phyloP scores from a whole-genome alignment of 2,329 filamentous ascomycete genomes.

The Cladophialophora yegresii region DNA sequence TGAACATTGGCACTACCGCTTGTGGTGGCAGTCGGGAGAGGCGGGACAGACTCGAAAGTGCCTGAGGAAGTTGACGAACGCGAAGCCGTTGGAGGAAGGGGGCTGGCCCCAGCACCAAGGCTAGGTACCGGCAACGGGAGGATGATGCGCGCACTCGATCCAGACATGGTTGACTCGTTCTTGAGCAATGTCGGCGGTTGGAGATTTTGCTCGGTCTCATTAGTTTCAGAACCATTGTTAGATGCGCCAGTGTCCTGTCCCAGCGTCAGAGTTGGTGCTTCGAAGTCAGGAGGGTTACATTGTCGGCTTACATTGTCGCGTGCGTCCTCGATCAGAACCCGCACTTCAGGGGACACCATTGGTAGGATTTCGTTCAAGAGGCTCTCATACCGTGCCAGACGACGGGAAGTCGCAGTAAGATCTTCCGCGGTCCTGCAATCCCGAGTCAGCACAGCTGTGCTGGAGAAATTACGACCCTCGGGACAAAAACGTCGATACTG shows the following conservation, averaged over 20 bases:
- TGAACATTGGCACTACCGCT: constrained; percentile 11
- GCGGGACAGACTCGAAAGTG: constrained; percentile 21
- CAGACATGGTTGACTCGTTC: constrained; percentile 17
- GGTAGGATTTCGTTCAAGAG: constrained; percentile 35
- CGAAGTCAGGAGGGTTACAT: neutral
- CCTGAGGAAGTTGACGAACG: constrained; percentile 27
- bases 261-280: neutral
- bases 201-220: constrained; percentile 23
- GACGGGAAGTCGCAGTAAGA: constrained; percentile 34
- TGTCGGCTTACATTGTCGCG: constrained; percentile 30
- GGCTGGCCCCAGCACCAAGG: constrained; percentile 14
- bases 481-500: neutral
- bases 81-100: constrained; percentile 18
- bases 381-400: constrained; percentile 35
- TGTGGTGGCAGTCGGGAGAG: constrained; percentile 9
- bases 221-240: constrained; percentile 32
- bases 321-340: constrained; percentile 35
- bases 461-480: neutral
- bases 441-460: constrained; percentile 9
- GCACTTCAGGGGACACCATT: constrained; percentile 34
- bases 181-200: constrained; percentile 19
- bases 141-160: constrained; percentile 23
- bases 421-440: constrained; percentile 35
- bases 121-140: constrained; percentile 27
- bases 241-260: constrained; percentile 26